phyloP scores from a whole-genome alignment of 495 filamentous ascomycete species.

The Neurospora terricola region DNA sequence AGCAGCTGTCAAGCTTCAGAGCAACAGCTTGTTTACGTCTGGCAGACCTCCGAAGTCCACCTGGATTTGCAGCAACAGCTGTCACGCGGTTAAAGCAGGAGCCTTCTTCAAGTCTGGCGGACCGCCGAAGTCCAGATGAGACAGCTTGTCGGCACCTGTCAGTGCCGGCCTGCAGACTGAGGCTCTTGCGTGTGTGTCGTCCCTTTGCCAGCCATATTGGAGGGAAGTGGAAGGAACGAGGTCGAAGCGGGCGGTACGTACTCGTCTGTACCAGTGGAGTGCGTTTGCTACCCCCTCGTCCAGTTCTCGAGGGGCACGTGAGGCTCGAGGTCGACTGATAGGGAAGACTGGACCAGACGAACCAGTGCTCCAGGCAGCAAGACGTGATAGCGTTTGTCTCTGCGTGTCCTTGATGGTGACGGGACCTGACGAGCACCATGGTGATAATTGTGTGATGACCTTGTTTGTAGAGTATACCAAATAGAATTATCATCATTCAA shows the following conservation, averaged over 20 bases:
- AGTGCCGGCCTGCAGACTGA: neutral
- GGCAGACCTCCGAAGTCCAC: neutral
- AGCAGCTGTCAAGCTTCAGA: neutral
- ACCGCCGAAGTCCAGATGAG: neutral
- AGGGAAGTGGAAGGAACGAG: neutral
- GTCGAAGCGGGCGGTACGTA: neutral
- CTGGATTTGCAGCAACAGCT: neutral
- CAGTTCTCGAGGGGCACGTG: neutral
- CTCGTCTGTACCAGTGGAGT: neutral
- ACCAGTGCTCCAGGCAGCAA: neutral
- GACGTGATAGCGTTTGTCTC: neutral
- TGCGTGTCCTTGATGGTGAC: neutral
- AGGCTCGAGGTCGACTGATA: neutral
- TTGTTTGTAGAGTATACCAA: neutral
- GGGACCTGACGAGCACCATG: neutral
- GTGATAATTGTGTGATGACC: neutral
- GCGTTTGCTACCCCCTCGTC: neutral
- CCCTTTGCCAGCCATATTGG: neutral
- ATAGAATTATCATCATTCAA: neutral
- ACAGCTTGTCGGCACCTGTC: neutral
- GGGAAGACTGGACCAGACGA: neutral
- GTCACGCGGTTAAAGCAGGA: neutral
- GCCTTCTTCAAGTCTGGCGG: neutral
- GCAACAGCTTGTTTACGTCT: neutral
- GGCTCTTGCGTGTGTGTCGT: neutral